Evolutionary conservation across 345 rosid genomes (phyloP).

Genomic region (Raphanus raphanistrum): DNA sequence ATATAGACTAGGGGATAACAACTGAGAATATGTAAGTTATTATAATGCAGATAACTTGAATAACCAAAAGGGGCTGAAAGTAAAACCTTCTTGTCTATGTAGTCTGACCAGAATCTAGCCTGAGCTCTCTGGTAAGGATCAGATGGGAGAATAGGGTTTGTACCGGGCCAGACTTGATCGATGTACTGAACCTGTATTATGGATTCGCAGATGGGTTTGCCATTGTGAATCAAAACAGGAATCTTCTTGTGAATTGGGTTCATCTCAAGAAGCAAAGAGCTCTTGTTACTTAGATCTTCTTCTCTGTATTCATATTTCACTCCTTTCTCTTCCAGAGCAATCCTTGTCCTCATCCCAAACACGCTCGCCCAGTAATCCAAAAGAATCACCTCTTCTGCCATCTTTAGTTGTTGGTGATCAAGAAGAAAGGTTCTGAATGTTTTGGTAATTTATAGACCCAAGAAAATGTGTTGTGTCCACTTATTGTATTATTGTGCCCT

Average conservation of each 20-base stretch:
- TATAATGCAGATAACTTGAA: not conserved
- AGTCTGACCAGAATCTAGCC: constrained; percentile 38
- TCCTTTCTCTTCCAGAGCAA: not conserved
- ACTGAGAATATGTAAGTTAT: too few relatives aligned
- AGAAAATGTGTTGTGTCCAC: not conserved
- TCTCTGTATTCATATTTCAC: not conserved
- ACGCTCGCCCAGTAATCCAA: not conserved
- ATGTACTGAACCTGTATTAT: not conserved
- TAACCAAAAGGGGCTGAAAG: not conserved
- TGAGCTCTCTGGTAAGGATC: constrained; percentile 37
- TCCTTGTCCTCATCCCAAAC: not conserved
- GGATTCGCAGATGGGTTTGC: not conserved
- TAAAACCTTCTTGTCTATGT: constrained; percentile 29
- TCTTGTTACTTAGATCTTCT: not conserved
- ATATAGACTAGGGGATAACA: too few relatives aligned
- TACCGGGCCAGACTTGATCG: not conserved
- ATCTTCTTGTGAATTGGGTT: not conserved
- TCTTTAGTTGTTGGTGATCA: not conserved
- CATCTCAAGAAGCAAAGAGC: not conserved
- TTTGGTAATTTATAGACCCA: constrained; percentile 1
- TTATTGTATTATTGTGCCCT: not conserved
- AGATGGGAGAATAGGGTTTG: constrained; percentile 22
- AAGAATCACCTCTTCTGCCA: not conserved
- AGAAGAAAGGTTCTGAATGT: not conserved
- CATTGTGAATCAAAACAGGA: not conserved